Evolutionary conservation across 805 yeast genomes (phyloP).

Genomic region (Metschnikowia colocasiae): DNA sequence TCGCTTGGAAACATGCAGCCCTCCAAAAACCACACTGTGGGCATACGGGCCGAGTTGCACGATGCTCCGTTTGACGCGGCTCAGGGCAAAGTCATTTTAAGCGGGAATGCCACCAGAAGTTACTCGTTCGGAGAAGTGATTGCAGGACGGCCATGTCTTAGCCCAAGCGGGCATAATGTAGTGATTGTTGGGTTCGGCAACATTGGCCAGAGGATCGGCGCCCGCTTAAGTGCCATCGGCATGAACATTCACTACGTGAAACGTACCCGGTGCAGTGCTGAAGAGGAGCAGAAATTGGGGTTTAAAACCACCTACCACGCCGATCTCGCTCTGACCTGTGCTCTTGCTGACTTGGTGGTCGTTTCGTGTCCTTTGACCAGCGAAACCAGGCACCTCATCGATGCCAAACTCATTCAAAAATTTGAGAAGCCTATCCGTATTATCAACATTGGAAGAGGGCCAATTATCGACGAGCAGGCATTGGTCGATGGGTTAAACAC

Average conservation of each 20-base stretch:
- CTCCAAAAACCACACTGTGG: constrained; percentile 40
- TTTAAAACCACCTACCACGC: constrained; percentile 43
- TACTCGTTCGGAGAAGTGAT: constrained; percentile 42
- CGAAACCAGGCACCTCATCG: constrained; percentile 53
- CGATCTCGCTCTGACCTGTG: constrained; percentile 30
- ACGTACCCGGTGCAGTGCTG: constrained; percentile 40
- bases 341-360: constrained; percentile 55
- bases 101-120: neutral
- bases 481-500: constrained; percentile 54
- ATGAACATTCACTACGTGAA: constrained; percentile 64
- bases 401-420: constrained; percentile 42
- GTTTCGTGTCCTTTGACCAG: constrained; percentile 65
- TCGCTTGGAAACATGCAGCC: constrained; percentile 42
- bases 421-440: constrained; percentile 56
- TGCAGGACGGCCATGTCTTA: constrained; percentile 42
- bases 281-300: constrained; percentile 36
- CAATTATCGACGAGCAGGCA: constrained; percentile 64
- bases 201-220: constrained; percentile 65
- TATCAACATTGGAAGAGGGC: constrained; percentile 75
- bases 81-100: constrained; percentile 30
- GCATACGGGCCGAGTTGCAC: constrained; percentile 38
- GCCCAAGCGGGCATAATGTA: constrained; percentile 56
- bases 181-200: constrained; percentile 73
- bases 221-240: constrained; percentile 53
- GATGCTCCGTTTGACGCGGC: constrained; percentile 32